Evolutionary conservation across 208 protist genomes (phyloP), one percentile per base, ranked within the genome.

Genomic region (Trypanosoma vivax): DNA sequence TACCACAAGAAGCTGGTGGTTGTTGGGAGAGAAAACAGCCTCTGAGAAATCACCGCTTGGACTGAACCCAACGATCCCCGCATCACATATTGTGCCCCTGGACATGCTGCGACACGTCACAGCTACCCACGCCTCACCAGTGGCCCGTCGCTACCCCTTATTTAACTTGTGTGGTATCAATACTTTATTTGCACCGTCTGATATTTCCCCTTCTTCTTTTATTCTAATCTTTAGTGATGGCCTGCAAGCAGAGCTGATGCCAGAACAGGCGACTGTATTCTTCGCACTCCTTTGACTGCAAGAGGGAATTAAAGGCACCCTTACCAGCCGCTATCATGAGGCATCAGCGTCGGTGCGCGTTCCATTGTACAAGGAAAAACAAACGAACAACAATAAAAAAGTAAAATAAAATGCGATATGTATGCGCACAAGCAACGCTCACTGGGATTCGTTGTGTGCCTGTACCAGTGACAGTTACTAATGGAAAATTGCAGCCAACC

Each of bases 21-120:
- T 73, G 39, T 67, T 67, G 2, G 66, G 66, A 9, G 66, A 73
- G 33, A 73, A 67, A 23, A 52, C 52, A 1, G 51, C 50, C 27
- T 62, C 53, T 0, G 57, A 52, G 34, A 33, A 33, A 23, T 73
- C 47, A 10, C 30, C 37, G 54, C 63, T 73, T 21, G 68, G 63
- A 18, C 60, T 19, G 46, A 73, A 51, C 16, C 35, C 60, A 45
- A 65, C 31, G 40, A 73, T 41, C 9, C 48, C 50, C 10, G 59
- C 60, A 3, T 54, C 60, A 31, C 58, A 73, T 31, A 73, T 58
- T n/a, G 66, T 65, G 25, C 60, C 51, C 10, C 53, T 65, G 18
- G 14, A 23, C 30, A 48, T 56, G 14, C 6, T 38, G 10, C 9
- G 0, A 24, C 39, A 19, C 52, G 55, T 59, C 18, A 9, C 5